Percentiles rank a stretch among this genome's conserved stretches.
These are phyloP conservation scores for Luffa aegyptiaca DNA, from an alignment of 306 rosid species.

Conservation along the genomic window DNA sequence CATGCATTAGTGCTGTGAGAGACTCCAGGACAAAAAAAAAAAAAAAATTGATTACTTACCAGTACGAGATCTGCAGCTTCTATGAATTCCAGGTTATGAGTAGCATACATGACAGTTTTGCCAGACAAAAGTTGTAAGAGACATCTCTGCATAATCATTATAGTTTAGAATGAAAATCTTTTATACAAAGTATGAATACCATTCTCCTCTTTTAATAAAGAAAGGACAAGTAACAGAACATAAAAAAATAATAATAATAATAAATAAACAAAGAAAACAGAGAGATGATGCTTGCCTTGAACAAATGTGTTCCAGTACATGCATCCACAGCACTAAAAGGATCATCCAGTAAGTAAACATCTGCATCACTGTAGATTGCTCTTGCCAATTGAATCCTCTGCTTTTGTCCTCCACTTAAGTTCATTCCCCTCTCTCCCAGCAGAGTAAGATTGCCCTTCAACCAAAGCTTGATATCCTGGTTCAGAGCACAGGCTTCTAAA, in stretches of 20 bases:
- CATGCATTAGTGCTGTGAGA: background rate
- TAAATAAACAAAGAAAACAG: background rate
- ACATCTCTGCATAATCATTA: slow-evolving; percentile 65
- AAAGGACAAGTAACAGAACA: background rate
- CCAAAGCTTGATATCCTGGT: slow-evolving; percentile 66
- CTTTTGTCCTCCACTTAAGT: slow-evolving; percentile 93
- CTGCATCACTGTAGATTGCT: slow-evolving; percentile 76
- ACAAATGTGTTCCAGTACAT: slow-evolving; percentile 72
- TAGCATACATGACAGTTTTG: slow-evolving; percentile 82
- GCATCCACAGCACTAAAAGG: slow-evolving; percentile 98
- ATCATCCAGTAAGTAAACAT: slow-evolving; percentile 78
- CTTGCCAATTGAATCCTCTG: slow-evolving; percentile 90
- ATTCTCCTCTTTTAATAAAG: background rate
- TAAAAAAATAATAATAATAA: background rate
- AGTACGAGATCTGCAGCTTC: slow-evolving; percentile 72
- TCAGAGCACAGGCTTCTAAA: slow-evolving; percentile 69
- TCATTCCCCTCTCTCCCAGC: slow-evolving; percentile 84
- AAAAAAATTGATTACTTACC: slow-evolving; percentile 30
- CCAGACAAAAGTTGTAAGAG: slow-evolving; percentile 53
- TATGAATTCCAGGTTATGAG: slow-evolving; percentile 82
- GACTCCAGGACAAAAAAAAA: background rate
- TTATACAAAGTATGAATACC: background rate
- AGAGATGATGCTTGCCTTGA: slow-evolving; percentile 36
- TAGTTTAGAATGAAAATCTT: slow-evolving; percentile 4
- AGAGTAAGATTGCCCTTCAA: slow-evolving; percentile 49